These are phyloP conservation scores for Fusarium fracticaudum DNA, from an alignment of 2,329 filamentous ascomycete species.

Conservation along the genomic window DNA sequence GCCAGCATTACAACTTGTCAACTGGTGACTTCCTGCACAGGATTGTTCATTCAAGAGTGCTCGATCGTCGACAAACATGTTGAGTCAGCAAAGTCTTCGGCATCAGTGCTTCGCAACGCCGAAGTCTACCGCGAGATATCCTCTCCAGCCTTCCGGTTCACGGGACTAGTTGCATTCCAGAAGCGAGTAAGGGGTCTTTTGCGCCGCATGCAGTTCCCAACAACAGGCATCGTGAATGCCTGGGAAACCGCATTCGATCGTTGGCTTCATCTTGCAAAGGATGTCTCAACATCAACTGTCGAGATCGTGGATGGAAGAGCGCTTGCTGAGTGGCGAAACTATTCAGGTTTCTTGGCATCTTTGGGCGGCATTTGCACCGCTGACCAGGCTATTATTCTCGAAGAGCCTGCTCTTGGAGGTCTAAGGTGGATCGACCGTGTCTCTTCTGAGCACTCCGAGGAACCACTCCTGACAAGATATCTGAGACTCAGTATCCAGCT, in stretches of 20 bases:
- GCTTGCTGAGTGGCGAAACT: slow-evolving; percentile 73
- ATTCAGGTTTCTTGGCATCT: slow-evolving; percentile 74
- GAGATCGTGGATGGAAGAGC: slow-evolving; percentile 65
- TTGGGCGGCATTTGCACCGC: slow-evolving; percentile 73
- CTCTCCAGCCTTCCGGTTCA: slow-evolving; percentile 71
- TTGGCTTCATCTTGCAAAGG: slow-evolving; percentile 72
- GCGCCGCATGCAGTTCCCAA: slow-evolving; percentile 69
- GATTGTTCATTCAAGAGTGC: slow-evolving; percentile 70
- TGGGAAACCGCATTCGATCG: slow-evolving; percentile 74
- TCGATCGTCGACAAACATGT: slow-evolving; percentile 62
- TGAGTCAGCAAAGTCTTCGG: slow-evolving; percentile 60
- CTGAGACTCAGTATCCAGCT: slow-evolving; percentile 72
- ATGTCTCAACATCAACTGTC: slow-evolving; percentile 63
- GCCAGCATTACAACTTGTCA: slow-evolving; percentile 73
- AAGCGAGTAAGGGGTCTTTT: slow-evolving; percentile 70
- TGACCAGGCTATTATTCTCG: slow-evolving; percentile 64
- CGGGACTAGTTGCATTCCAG: slow-evolving; percentile 75
- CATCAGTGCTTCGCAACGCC: slow-evolving; percentile 67
- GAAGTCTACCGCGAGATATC: slow-evolving; percentile 70
- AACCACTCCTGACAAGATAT: slow-evolving; percentile 68
- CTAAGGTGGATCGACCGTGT: slow-evolving; percentile 72
- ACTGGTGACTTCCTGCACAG: slow-evolving; percentile 69
- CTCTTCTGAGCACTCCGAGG: slow-evolving; percentile 67
- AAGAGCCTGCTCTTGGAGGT: slow-evolving; percentile 66
- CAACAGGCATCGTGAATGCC: slow-evolving; percentile 71